Base-by-base conservation (phyloP, 2,329 filamentous ascomycete genomes). In the Sporothrix protearum region DNA sequence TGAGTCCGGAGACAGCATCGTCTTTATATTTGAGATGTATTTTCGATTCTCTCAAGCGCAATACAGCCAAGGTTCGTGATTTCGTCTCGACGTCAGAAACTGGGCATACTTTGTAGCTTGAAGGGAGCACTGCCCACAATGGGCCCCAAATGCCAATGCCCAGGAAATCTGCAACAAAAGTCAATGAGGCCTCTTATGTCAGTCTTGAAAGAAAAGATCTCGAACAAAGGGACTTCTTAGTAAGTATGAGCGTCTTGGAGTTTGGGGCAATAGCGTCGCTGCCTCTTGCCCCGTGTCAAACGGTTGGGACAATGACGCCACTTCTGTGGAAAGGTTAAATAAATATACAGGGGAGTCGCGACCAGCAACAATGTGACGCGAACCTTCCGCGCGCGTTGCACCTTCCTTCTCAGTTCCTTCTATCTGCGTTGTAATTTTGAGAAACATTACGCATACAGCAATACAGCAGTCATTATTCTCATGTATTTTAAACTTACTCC, bases 341-440 rank as follows among this genome's bases (percentile, higher is more conserved):
- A n/a, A n/a, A 47, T 36, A 9, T 53, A 61, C 59, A 42, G 59
- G 57, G 36, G 10, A 64, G 59, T 45, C 22, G 59, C 59, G 59
- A 42, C 36, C 36, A 42, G 59, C 59, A 25, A 64, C n/a, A 59
- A 63, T 45, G 12, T 14, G 36, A 45, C 59, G 36, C 22, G 36
- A 42, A 19, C n/a, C n/a, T 45, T 12, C 22, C 57, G 16, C 33
- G 39, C 59, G 36, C 36, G 59, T 64, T 39, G 36, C 59, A 64
- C 57, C 36, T 63, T 63, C 57, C 33, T 25, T 39, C 7, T 12
- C 57, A 8, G 33, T 63, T 39, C 30, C 55, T 61, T 45, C 36
- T 3, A n/a, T n/a, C n/a, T n/a, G n/a, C 59, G 45, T 64, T 45
- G n/a, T 64, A 42, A 64, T 64, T 14, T 64, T 64, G 59, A 45